phyloP scores from a whole-genome alignment of 768 basidiomycete species.

The Psilocybe azurescens region DNA sequence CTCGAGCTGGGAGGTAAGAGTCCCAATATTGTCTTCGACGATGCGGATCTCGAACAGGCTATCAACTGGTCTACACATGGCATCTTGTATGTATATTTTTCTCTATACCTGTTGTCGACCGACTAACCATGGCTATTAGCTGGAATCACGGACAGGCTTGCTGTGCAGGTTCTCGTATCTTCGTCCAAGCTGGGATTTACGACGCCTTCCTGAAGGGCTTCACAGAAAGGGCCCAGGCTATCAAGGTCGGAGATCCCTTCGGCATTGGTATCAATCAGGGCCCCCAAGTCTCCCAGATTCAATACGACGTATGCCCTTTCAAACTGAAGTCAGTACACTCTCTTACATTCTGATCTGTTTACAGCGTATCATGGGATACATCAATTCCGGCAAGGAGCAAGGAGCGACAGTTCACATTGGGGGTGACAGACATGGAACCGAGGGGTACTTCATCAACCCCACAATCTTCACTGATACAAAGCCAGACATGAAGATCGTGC shows the following conservation, averaged over 20 bases:
- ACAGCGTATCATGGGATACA: constrained; percentile 81
- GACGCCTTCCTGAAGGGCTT: constrained; percentile 73
- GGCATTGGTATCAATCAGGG: constrained; percentile 60
- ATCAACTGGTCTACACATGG: constrained; percentile 75
- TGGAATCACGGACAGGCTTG: constrained; percentile 67
- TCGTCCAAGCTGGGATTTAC: constrained; percentile 80
- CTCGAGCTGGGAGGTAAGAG: constrained; percentile 85
- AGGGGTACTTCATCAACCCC: constrained; percentile 71
- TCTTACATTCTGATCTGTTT: constrained; percentile 16
- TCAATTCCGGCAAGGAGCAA: constrained; percentile 71
- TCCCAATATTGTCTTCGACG: constrained; percentile 74
- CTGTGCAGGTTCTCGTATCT: constrained; percentile 83
- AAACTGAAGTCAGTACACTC: neutral
- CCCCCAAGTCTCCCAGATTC: constrained; percentile 72
- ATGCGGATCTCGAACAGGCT: constrained; percentile 74
- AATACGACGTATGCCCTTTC: constrained; percentile 59
- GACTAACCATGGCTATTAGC: constrained; percentile 25
- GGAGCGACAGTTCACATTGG: constrained; percentile 74
- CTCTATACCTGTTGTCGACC: neutral
- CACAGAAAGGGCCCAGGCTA: constrained; percentile 49
- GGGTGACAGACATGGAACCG: constrained; percentile 56
- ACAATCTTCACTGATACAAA: constrained; percentile 75
- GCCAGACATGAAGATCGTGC: constrained; percentile 76
- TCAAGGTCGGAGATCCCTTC: constrained; percentile 70
- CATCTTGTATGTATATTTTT: constrained; percentile 61